These are phyloP conservation scores for Colletotrichum ledebouriae DNA, from an alignment of 2,329 filamentous ascomycete species.

Conservation along the genomic window DNA sequence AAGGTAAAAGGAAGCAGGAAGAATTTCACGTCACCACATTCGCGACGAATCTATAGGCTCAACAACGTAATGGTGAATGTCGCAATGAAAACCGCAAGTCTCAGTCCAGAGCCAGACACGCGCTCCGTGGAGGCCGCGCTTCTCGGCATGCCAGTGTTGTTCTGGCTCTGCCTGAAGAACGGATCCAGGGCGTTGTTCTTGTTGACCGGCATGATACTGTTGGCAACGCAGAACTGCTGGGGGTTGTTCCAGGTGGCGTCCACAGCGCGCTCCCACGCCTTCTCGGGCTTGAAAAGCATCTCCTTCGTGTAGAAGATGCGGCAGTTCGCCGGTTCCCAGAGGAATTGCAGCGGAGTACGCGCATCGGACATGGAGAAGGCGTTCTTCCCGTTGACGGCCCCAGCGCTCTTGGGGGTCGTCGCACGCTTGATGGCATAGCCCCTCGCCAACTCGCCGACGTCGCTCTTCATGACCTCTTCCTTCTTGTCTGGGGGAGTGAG, in stretches of 20 bases:
- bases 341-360: conserved; percentile 58
- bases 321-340: conserved; percentile 61
- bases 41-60: conserved; percentile 24
- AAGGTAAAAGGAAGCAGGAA: background rate
- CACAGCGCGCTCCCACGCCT: conserved; percentile 56
- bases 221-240: conserved; percentile 50
- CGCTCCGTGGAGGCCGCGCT: background rate
- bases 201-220: conserved; percentile 47
- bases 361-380: conserved; percentile 50
- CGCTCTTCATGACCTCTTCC: conserved; percentile 42
- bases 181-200: conserved; percentile 43
- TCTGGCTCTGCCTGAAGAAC: conserved; percentile 38
- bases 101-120: conserved; percentile 8
- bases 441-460: conserved; percentile 50
- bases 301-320: conserved; percentile 61
- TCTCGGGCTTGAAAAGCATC: conserved; percentile 56
- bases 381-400: conserved; percentile 54
- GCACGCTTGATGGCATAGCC: conserved; percentile 52
- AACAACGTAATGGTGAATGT: conserved; percentile 18
- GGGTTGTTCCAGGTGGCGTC: conserved; percentile 54
- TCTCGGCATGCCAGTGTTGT: conserved; percentile 29
- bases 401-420: conserved; percentile 43
- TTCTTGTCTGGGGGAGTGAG: conserved; percentile 44
- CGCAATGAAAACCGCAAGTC: conserved; percentile 30
- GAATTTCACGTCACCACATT: background rate